Evolutionary conservation across 176 grass and related monocot genomes (phyloP).

Genomic region (Luzula sylvatica): DNA sequence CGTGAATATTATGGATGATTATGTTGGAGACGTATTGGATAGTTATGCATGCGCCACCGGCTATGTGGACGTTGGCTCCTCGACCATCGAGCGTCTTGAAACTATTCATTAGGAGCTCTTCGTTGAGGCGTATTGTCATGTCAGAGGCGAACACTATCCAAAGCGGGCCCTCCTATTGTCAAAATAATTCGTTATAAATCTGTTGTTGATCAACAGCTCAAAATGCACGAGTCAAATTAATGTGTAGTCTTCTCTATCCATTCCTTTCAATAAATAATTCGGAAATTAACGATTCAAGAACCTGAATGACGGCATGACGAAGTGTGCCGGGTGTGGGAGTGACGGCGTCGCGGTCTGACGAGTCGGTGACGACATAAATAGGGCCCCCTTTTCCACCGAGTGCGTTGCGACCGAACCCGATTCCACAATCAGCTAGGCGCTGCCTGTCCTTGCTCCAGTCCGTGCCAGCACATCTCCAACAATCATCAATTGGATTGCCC

Average conservation of each 20-base stretch:
- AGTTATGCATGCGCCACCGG: constrained; percentile 91
- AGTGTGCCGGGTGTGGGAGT: constrained; percentile 61
- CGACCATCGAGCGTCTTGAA: constrained; percentile 89
- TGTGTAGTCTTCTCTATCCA: too few species aligned
- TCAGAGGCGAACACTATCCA: constrained; percentile 82
- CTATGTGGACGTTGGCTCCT: constrained; percentile 52
- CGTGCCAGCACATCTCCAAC: constrained; percentile 68
- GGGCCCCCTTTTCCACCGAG: constrained; percentile 79
- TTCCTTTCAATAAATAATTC: too few species aligned
- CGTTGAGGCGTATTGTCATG: constrained; percentile 71
- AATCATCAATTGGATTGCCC: constrained; percentile 88
- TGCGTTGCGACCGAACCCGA: constrained; percentile 70
- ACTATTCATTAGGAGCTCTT: constrained; percentile 92
- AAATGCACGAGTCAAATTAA: too few species aligned
- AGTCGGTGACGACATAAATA: constrained; percentile 65
- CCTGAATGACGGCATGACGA: constrained; percentile 72
- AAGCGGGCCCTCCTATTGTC: constrained; percentile 49
- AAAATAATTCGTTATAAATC: neutral
- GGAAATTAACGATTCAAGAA: neutral
- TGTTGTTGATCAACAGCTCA: too few species aligned
- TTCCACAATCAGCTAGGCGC: constrained; percentile 67
- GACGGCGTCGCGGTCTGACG: constrained; percentile 71
- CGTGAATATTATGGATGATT: constrained; percentile 84
- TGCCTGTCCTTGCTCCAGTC: constrained; percentile 77
- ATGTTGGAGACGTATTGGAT: constrained; percentile 80